A percentile compares a stretch with the other conserved stretches of the same genome.
These are phyloP conservation scores for Sugiyamaella smithiae DNA, from an alignment of 805 yeast species.

Conservation along the genomic window DNA sequence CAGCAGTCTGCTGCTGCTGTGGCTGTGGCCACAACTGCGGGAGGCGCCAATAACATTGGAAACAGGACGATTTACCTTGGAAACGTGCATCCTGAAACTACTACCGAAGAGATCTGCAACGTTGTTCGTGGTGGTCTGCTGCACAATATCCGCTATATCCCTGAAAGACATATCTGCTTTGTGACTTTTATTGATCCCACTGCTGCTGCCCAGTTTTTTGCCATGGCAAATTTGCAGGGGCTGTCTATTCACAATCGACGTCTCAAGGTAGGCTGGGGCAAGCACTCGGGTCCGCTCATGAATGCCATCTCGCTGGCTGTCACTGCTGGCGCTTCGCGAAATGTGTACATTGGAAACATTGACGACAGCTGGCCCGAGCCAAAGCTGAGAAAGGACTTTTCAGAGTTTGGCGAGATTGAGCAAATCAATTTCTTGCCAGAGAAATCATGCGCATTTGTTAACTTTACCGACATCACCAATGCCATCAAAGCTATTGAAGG, in stretches of 20 bases:
- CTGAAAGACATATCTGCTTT: slow-evolving; percentile 88
- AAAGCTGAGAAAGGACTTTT: slow-evolving; percentile 68
- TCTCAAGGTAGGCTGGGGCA: slow-evolving; percentile 96
- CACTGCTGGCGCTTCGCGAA: slow-evolving; percentile 90
- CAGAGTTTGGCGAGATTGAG: slow-evolving; percentile 89
- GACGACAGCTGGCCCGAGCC: slow-evolving; percentile 44
- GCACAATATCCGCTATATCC: slow-evolving; percentile 74
- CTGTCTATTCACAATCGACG: slow-evolving; percentile 79
- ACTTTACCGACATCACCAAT: slow-evolving; percentile 84
- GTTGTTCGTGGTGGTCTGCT: slow-evolving; percentile 93
- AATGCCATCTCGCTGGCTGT: slow-evolving; percentile 86
- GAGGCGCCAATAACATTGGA: slow-evolving; percentile 88
- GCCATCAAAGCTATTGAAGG: slow-evolving; percentile 93
- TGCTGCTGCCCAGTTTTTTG: slow-evolving; percentile 96
- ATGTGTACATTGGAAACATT: slow-evolving; percentile 82
- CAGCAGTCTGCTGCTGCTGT: slow-evolving; percentile 97
- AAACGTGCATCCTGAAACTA: slow-evolving; percentile 81
- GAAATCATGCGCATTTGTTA: slow-evolving; percentile 85
- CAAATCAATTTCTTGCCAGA: slow-evolving; percentile 85
- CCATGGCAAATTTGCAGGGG: slow-evolving; percentile 89
- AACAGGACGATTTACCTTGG: slow-evolving; percentile 93
- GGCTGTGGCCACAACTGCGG: slow-evolving; percentile 92
- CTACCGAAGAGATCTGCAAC: slow-evolving; percentile 91
- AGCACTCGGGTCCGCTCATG: slow-evolving; percentile 88
- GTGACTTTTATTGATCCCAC: slow-evolving; percentile 95